Base-by-base conservation (phyloP, 805 yeast genomes). In the Tetrapisispora phaffii region DNA sequence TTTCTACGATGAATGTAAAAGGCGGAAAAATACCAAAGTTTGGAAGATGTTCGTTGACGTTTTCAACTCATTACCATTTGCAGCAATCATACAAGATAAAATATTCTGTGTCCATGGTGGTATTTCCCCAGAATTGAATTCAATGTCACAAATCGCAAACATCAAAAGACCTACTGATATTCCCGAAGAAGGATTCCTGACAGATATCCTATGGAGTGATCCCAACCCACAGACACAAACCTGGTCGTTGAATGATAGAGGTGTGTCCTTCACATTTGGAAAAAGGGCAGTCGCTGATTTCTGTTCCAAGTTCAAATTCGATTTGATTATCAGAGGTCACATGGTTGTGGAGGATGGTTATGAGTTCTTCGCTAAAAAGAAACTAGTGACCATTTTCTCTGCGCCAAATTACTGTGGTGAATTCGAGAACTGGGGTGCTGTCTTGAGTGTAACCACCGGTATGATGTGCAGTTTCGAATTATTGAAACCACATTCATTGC, bases 11-110 rank as follows among this genome's bases (percentile, higher is more conserved):
- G 98, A 93, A 66, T 93, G 98, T 72, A 93, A 93, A 63, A 76
- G 98, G 56, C 70, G 98, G 45, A 79, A 94, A 57, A 83, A 82
- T 57, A 76, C 89, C 52, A 90, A 89, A 64, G 80, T 88, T 7
- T 93, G 98, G 98, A 88, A 89, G 62, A 69, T 78, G 45, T 93
- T 93, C 58, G 79, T 93, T 50, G 98, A 93, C 69, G 89, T 95
- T 0, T 93, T 93, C 71, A 93, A 93, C 66, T 84, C 96, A 1
- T 71, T 93, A 52, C 98, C 98, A 9, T 82, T 93, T 44, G 95
- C 97, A 1, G 96, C 97, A 4, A 79, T 85, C 29, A 95, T 93
- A 33, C 96, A 95, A 9, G 89, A 88, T 40, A 93, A 87, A 67
- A 93, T 93, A 40, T 93, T 93, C 59, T 88, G 86, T 62, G 80